Evolutionary conservation across 495 filamentous ascomycete species (phyloP), one percentile per base, ranked within the genome.

Genomic region (Pseudotulostoma volvatum): DNA sequence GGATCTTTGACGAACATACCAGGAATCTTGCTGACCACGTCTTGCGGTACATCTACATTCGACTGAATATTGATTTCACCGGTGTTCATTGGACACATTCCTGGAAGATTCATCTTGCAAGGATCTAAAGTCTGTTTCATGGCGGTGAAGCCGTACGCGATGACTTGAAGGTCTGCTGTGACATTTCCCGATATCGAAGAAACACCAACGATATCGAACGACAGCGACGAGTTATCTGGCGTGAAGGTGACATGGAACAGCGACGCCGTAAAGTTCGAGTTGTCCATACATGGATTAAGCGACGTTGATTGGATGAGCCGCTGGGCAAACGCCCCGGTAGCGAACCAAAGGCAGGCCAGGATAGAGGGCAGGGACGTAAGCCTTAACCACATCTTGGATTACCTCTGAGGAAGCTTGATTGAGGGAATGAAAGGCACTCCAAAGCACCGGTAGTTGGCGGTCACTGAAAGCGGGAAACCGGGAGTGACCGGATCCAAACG

Each of bases 81-180:
- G 1, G 86, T 70, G 18, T 72, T 77, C 90, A 97, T 97, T 34
- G 88, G 88, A 60, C 90, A 97, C 53, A 97, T 68, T 40, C 87
- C 87, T 40, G 64, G 54, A 32, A 94, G 59, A 31, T 70, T 60
- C 43, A 69, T 57, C 1, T 68, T 55, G 70, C 90, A 97, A 14
- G 87, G 90, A 55, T 94, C 59, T 37, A 96, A 47, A 2, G 61
- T 72, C 43, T 74, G 62, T 31, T 59, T 58, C 37, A 85, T 54
- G 37, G 77, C 71, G 11, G 60, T 60, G 60, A 78, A 84, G 44
- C 88, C 88, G 54, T 96, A 96, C 11, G 83, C 87, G 34, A 76
- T 66, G 39, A 93, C 67, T 18, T 70, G 57, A 39, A 96, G 51
- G 30, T 85, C 78, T 36, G 87, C 86, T 15, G 70, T 68, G 36